Evolutionary conservation across 1,284 basidiomycete species (phyloP).

Genomic region (Apiotrichum akiyoshidainum): DNA sequence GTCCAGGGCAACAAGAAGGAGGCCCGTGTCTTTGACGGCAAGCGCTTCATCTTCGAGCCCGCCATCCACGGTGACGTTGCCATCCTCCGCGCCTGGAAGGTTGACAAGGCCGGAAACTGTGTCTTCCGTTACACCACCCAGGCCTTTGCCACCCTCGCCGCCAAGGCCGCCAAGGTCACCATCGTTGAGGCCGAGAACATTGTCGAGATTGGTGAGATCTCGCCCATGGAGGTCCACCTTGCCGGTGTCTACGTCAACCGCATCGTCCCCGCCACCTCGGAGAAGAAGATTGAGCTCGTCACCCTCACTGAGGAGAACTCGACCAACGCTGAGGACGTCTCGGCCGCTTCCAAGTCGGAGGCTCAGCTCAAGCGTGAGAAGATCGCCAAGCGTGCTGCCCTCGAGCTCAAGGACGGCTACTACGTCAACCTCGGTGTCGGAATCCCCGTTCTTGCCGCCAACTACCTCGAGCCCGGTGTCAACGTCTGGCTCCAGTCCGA

Average conservation of each 20-base stretch:
- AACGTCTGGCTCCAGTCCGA: constrained; percentile 90
- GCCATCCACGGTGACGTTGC: constrained; percentile 84
- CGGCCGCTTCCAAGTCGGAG: constrained; percentile 16
- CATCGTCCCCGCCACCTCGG: constrained; percentile 70
- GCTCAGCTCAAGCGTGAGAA: constrained; percentile 57
- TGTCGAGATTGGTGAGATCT: constrained; percentile 78
- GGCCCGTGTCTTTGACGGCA: constrained; percentile 71
- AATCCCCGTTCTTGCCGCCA: constrained; percentile 90
- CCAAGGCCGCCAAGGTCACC: constrained; percentile 80
- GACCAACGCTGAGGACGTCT: constrained; percentile 15
- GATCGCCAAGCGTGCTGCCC: constrained; percentile 75
- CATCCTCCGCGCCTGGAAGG: constrained; percentile 91
- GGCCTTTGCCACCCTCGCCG: constrained; percentile 85
- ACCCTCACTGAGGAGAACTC: constrained; percentile 48
- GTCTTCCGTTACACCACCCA: constrained; percentile 84
- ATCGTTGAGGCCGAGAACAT: constrained; percentile 95
- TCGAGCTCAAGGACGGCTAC: constrained; percentile 85
- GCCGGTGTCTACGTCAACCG: constrained; percentile 85
- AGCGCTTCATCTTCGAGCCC: constrained; percentile 81
- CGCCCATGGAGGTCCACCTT: constrained; percentile 74
- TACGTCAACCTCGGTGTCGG: constrained; percentile 72
- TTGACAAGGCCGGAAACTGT: constrained; percentile 81
- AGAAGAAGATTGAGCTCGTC: constrained; percentile 78
- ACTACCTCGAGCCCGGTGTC: constrained; percentile 72
- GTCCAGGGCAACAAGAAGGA: constrained; percentile 75